Base-by-base conservation (phyloP, 139 green algal genomes). In the Chlamydomonas sp. region DNA sequence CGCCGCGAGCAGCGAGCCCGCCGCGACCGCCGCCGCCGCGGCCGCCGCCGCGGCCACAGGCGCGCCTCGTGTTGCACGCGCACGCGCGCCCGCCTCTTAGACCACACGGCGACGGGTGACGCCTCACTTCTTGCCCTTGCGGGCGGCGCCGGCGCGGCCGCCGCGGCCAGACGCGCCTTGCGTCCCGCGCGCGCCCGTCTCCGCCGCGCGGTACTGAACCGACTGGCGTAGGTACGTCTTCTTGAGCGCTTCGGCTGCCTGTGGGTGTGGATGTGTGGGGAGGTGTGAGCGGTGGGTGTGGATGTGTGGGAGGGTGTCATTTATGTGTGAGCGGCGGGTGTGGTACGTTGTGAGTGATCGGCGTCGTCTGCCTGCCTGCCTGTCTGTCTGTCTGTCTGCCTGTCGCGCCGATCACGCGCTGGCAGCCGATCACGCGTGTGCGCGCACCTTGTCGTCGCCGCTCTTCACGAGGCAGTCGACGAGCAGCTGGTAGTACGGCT, bases 131-230 rank as follows among this genome's bases (percentile, higher is more conserved):
- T 20, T 13, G 43, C 20, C 43, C 20, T 26, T 54, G 43, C 43
- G 16, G 13, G 20, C 13, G 43, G 20, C 43, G 20, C 20, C 13
- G 43, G 20, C 43, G 43, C 16, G 16, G 43, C 16, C 43, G n/a
- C n/a, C n/a, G n/a, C n/a, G n/a, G n/a, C n/a, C n/a, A n/a, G n/a
- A n/a, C n/a, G n/a, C n/a, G n/a, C n/a, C n/a, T n/a, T n/a, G n/a
- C n/a, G n/a, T n/a, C n/a, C n/a, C n/a, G n/a, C n/a, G n/a, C n/a
- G n/a, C n/a, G n/a, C n/a, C n/a, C n/a, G n/a, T n/a, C 54, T 64
- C 54, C 54, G 54, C 54, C 16, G 54, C 54, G 30, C 34, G 30
- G 54, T 36, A 64, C 54, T 64, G 54, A 10, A 64, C 22, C 54
- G 34, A 36, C 24, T 36, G 8, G 24, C 34, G 30, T 22, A 64